A percentile compares a stretch with the other conserved stretches of the same genome.
Evolutionary conservation across 2,329 filamentous ascomycete genomes (phyloP).

Genomic region (Acephala macrosclerotiorum): DNA sequence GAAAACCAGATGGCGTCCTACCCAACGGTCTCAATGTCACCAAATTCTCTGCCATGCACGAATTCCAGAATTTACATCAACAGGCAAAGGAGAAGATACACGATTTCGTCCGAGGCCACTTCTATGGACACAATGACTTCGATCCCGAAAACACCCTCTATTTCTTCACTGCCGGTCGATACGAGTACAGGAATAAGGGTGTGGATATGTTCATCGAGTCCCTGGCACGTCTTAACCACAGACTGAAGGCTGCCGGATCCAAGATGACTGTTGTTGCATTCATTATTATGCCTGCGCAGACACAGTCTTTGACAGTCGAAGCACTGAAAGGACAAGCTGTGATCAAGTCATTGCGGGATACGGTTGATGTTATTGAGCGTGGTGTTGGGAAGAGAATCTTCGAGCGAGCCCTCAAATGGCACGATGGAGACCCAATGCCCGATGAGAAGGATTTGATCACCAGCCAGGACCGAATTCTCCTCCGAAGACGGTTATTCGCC

Average conservation of each 20-base stretch:
- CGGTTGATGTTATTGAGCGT: slow-evolving; percentile 89
- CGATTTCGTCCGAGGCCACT: slow-evolving; percentile 97
- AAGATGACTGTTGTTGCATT: slow-evolving; percentile 97
- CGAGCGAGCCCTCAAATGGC: slow-evolving; percentile 93
- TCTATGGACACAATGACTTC: slow-evolving; percentile 98
- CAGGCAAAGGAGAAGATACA: slow-evolving; percentile 98
- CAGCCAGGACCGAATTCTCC: slow-evolving; percentile 87
- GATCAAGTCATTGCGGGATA: slow-evolving; percentile 94
- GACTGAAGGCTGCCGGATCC: slow-evolving; percentile 82
- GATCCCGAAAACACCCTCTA: slow-evolving; percentile 96
- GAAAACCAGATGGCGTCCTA: slow-evolving; percentile 94
- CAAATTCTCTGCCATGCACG: slow-evolving; percentile 97
- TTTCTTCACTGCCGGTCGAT: slow-evolving; percentile 95
- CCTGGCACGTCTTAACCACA: slow-evolving; percentile 91
- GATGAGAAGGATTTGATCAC: slow-evolving; percentile 97
- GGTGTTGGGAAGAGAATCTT: slow-evolving; percentile 94
- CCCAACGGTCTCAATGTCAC: slow-evolving; percentile 98
- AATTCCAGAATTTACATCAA: slow-evolving; percentile 98
- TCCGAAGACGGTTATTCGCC: slow-evolving; percentile 90
- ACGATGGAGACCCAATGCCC: slow-evolving; percentile 90
- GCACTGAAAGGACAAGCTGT: slow-evolving; percentile 96
- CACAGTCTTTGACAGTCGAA: slow-evolving; percentile 92
- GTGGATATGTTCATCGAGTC: slow-evolving; percentile 99
- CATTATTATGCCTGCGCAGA: slow-evolving; percentile 98
- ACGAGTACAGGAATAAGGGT: slow-evolving; percentile 98